Evolutionary conservation across 352 stramenopile species (phyloP).

Genomic region (Phytophthora vignae): DNA sequence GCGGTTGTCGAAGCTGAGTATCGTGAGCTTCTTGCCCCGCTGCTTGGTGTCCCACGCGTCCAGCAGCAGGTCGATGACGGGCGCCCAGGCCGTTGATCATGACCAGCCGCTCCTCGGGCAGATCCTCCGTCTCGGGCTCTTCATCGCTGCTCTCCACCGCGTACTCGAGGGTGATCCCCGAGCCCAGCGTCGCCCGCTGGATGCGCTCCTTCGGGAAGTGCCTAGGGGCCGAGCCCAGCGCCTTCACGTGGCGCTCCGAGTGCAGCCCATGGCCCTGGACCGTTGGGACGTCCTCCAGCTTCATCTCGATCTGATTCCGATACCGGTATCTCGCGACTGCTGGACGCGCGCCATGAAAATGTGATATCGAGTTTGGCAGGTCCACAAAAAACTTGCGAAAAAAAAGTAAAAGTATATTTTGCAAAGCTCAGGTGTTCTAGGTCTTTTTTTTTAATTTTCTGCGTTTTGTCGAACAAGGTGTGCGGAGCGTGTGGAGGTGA

Average conservation of each 20-base stretch:
- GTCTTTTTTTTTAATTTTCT: slow-evolving; percentile 24
- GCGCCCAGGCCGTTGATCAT: slow-evolving; percentile 56
- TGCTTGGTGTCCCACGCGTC: slow-evolving; percentile 36
- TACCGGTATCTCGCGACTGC: not conserved
- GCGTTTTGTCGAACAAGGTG: slow-evolving; percentile 70
- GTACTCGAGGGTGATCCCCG: slow-evolving; percentile 46
- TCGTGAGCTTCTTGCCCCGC: slow-evolving; percentile 30
- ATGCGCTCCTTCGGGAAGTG: slow-evolving; percentile 41
- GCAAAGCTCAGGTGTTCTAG: too few species aligned
- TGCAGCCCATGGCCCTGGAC: slow-evolving; percentile 32
- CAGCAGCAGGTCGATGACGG: slow-evolving; percentile 46
- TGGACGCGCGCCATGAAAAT: not conserved
- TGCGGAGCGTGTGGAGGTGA: slow-evolving; percentile 57
- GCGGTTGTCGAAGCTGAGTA: slow-evolving; percentile 63
- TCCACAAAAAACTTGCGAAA: not conserved
- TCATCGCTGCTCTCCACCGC: slow-evolving; percentile 25
- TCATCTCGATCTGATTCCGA: slow-evolving; percentile 21
- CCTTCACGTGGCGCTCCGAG: slow-evolving; percentile 41
- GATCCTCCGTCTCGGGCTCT: slow-evolving; percentile 21
- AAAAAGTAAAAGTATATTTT: too few species aligned
- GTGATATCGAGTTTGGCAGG: not conserved
- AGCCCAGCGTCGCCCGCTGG: slow-evolving; percentile 27
- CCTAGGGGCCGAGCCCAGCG: slow-evolving; percentile 40
- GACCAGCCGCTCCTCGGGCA: slow-evolving; percentile 46
- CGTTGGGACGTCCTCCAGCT: slow-evolving; percentile 27